Evolutionary conservation across 2,329 filamentous ascomycete genomes (phyloP).

Genomic region (Aspergillus candidus): DNA sequence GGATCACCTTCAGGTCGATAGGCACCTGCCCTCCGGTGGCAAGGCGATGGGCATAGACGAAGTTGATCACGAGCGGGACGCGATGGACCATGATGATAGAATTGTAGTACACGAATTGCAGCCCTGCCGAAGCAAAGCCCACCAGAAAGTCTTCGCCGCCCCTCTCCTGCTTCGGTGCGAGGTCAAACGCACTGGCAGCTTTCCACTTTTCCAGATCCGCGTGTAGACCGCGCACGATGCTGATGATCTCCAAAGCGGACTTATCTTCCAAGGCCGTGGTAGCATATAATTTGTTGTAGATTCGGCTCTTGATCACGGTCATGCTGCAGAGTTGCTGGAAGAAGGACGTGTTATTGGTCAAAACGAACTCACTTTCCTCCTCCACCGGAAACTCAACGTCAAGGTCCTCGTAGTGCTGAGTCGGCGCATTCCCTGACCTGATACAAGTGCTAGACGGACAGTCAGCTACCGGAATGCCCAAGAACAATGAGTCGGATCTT

Average conservation of each 20-base stretch:
- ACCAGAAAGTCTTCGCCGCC: conserved; percentile 79
- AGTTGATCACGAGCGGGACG: conserved; percentile 90
- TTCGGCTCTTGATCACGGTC: conserved; percentile 78
- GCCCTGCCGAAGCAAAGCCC: conserved; percentile 80
- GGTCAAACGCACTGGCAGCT: conserved; percentile 78
- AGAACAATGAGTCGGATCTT: conserved; percentile 10
- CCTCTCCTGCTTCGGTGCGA: conserved; percentile 82
- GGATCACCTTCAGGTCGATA: conserved; percentile 55
- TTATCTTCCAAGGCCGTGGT: conserved; percentile 81
- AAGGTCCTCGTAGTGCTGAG: conserved; percentile 71
- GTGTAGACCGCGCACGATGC: conserved; percentile 85
- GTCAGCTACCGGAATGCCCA: neutral
- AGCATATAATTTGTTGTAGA: conserved; percentile 84
- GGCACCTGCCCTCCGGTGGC: conserved; percentile 50
- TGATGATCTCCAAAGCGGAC: conserved; percentile 71
- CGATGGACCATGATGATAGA: conserved; percentile 92
- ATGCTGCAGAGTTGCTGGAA: conserved; percentile 92
- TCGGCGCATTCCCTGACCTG: conserved; percentile 59
- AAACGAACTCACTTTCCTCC: conserved; percentile 77
- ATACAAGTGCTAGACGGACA: conserved; percentile 53
- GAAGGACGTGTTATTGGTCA: conserved; percentile 80
- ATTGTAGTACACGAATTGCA: conserved; percentile 95
- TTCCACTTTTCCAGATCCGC: conserved; percentile 85
- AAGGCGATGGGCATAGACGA: conserved; percentile 79
- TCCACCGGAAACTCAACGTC: conserved; percentile 87